Percentiles rank a stretch among this genome's conserved stretches.
These are phyloP conservation scores for Conticribra guillardii DNA, from an alignment of 108 stramenopile species.

Conservation along the genomic window DNA sequence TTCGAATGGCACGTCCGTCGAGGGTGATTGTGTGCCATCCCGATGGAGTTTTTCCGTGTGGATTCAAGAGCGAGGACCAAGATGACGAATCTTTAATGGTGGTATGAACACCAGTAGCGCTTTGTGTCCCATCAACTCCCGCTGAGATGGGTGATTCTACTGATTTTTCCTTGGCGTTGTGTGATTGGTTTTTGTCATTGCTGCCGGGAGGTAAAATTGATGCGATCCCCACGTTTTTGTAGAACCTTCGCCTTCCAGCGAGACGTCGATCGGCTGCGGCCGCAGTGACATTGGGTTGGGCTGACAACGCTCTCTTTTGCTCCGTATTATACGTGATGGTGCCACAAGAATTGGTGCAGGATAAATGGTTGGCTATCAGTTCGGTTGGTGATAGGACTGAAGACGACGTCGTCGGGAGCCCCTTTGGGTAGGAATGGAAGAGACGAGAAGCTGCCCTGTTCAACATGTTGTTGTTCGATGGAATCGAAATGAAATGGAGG, in stretches of 20 bases:
- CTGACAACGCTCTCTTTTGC: constrained; percentile 9
- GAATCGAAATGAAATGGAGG: too few relatives aligned
- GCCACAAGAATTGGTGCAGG: too few relatives aligned
- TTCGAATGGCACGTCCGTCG: constrained; percentile 75
- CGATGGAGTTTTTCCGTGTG: constrained; percentile 7
- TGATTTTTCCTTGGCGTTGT: constrained; percentile 6
- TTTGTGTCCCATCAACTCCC: constrained; percentile 84
- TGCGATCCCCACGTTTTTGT: constrained; percentile 73
- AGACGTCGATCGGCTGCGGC: constrained; percentile 55
- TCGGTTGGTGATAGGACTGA: too few relatives aligned
- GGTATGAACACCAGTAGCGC: constrained; percentile 71
- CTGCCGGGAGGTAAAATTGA: constrained; percentile 55
- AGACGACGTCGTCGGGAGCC: too few relatives aligned
- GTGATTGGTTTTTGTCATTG: constrained; percentile 2
- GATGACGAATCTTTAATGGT: constrained; percentile 26
- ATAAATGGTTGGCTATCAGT: too few relatives aligned
- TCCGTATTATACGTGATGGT: too few relatives aligned
- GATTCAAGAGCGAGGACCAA: constrained; percentile 38
- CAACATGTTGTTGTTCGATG: too few relatives aligned
- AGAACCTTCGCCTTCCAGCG: constrained; percentile 67
- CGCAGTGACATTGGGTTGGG: constrained; percentile 32
- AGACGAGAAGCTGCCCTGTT: constrained; percentile 13
- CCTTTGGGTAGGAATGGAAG: not conserved
- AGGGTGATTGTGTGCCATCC: constrained; percentile 80
- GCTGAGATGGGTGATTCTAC: constrained; percentile 81